Conservation (phyloP, 192 early-diverging fungal species). For the Coemansia sp. region DNA sequence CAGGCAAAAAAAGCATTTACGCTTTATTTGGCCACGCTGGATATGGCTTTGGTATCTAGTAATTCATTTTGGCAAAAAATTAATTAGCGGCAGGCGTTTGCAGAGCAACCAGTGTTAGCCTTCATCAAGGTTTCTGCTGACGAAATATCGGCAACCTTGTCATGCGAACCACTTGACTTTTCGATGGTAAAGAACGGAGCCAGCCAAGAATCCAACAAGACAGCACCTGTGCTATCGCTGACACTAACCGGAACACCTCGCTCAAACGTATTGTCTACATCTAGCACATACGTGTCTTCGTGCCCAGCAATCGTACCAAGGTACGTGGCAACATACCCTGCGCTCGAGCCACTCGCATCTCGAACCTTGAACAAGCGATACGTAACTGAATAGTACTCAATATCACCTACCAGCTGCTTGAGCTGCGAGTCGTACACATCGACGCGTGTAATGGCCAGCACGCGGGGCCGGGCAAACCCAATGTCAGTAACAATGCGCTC, state of each 20-base stretch:
- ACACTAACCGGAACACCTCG: background rate
- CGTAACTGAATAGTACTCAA: constrained; percentile 41
- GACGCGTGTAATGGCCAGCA: constrained; percentile 2
- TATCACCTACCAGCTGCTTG: constrained; percentile 30
- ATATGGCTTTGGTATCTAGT: too few relatives aligned
- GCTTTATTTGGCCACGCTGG: too few relatives aligned
- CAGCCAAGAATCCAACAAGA: constrained; percentile 20
- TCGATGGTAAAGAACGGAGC: constrained; percentile 8
- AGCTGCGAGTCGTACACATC: constrained; percentile 35
- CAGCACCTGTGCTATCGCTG: background rate
- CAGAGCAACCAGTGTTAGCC: background rate
- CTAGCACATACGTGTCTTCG: constrained; percentile 16
- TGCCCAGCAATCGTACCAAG: constrained; percentile 18
- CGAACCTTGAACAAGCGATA: constrained; percentile 48
- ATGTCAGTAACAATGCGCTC: constrained; percentile 30
- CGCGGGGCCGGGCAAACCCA: constrained; percentile 30
- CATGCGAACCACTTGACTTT: background rate
- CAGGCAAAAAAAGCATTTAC: too few relatives aligned
- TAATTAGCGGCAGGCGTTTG: background rate
- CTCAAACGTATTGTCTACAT: constrained; percentile 16
- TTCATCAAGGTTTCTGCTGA: background rate
- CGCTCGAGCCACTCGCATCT: background rate
- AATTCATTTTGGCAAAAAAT: background rate
- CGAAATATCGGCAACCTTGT: background rate
- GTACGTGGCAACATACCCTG: constrained; percentile 9